Evolutionary conservation across 495 filamentous ascomycete species (phyloP), one percentile per base, ranked within the genome.

Genomic region (Penicillium paxilli): DNA sequence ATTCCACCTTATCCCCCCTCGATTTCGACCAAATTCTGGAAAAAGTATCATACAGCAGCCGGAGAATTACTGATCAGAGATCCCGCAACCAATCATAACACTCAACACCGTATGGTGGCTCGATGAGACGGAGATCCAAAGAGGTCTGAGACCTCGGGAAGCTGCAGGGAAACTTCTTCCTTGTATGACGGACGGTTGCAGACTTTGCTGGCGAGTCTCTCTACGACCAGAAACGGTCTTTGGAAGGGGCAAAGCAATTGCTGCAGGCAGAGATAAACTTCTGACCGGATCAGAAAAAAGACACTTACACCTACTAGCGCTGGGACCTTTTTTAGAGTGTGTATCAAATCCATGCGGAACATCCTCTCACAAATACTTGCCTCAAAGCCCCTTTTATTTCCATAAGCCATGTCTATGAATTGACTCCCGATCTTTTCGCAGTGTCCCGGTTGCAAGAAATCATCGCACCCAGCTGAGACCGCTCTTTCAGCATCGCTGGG

Each of bases 111-210:
- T 35, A 51, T 51, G 38, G 50, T 60, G 44, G 57, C 58, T 69
- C 48, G 51, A 60, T 55, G 49, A 67, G 44, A 64, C 58, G 50
- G 63, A 45, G 53, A 63, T 67, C n/a, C 58, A 66, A 63, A 62
- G 61, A 68, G 70, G 70, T 59, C 69, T 71, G 57, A 68, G 68
- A 66, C 59, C 49, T 55, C 72, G 72, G 72, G 41, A 66, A 61
- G 67, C 57, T 68, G 72, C 72, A 75, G 66, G 61, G 52, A 20
- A 56, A 57, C 49, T 47, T 60, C 22, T 52, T 57, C 59, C 61
- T 64, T 65, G 70, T 71, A 67, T 57, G 28, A 65, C 67, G 62
- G 65, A 45, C 66, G 49, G 38, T 54, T 58, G 61, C 70, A 62
- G 63, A 32, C 19, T 44, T 57, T 47, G 44, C 57, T 55, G 32